These are phyloP conservation scores for Neostapfia colusana DNA, from an alignment of 176 grass and related monocot genomes.

Conservation along the genomic window DNA sequence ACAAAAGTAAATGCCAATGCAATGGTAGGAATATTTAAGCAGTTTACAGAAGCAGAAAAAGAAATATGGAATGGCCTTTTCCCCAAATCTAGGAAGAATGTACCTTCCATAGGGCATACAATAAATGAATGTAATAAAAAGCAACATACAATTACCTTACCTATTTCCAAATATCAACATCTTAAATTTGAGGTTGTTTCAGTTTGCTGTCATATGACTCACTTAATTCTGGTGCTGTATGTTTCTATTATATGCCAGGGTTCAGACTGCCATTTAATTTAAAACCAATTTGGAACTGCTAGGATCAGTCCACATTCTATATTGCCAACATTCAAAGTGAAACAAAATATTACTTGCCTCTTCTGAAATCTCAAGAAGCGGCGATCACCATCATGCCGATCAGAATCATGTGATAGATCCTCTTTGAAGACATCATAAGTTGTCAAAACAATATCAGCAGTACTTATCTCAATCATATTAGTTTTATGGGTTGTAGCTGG, in stretches of 20 bases:
- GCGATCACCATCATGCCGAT: conserved; percentile 82
- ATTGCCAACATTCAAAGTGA: background rate
- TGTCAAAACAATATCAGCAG: conserved; percentile 87
- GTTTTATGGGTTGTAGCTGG: conserved; percentile 39
- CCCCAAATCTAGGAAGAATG: too few species aligned
- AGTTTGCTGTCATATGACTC: background rate
- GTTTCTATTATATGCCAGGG: background rate
- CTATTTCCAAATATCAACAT: background rate
- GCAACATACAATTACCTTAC: too few species aligned
- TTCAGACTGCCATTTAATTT: background rate
- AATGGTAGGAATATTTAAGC: too few species aligned
- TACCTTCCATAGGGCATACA: too few species aligned
- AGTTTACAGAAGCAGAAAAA: too few species aligned
- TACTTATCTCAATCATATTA: conserved; percentile 63
- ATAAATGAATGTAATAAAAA: too few species aligned
- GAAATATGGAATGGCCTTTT: too few species aligned
- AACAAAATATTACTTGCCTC: conserved; percentile 70
- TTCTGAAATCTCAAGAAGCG: conserved; percentile 90
- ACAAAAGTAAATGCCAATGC: too few species aligned
- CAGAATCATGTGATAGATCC: conserved; percentile 96
- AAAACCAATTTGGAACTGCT: background rate
- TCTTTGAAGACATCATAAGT: conserved; percentile 98
- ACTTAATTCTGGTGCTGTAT: background rate
- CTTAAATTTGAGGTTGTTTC: conserved; percentile 4
- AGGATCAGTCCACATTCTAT: conserved; percentile 11